These are phyloP conservation scores for Mycosphaerella sp. DNA, from an alignment of 2,329 filamentous ascomycete species.

Conservation along the genomic window DNA sequence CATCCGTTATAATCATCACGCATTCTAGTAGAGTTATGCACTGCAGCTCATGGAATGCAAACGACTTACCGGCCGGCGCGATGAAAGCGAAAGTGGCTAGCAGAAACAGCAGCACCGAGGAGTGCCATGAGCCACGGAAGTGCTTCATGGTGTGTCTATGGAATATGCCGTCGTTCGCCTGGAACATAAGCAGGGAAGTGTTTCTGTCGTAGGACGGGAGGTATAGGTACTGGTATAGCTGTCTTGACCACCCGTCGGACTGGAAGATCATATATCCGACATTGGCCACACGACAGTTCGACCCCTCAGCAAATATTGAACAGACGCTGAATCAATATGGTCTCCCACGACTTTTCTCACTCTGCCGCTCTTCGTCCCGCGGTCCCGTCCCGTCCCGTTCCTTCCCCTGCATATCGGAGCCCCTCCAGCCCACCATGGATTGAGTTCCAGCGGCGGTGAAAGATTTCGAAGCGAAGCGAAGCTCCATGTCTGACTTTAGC, in stretches of 20 bases:
- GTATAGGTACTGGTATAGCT: no score
- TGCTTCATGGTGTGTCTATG: constrained; percentile 16
- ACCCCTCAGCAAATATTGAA: no score
- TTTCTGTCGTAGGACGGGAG: background rate
- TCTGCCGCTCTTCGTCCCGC: background rate
- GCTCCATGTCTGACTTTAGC: background rate
- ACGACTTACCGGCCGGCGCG: constrained; percentile 55
- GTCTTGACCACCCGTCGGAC: no score
- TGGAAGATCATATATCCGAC: no score
- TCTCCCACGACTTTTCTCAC: background rate
- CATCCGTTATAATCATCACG: no score
- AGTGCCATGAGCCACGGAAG: constrained; percentile 50
- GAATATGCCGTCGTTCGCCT: constrained; percentile 5
- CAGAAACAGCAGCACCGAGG: constrained; percentile 52
- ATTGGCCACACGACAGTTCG: no score
- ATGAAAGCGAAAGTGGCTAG: constrained; percentile 55
- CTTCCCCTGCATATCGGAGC: constrained; percentile 4
- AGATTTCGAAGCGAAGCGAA: constrained; percentile 1
- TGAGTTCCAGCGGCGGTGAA: background rate
- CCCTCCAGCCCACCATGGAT: constrained; percentile 1
- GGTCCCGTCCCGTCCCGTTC: no score
- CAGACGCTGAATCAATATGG: no score
- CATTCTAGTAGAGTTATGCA: background rate
- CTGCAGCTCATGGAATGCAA: background rate
- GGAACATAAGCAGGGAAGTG: constrained; percentile 3